These are phyloP conservation scores for barley (Hordeum vulgare) DNA, from an alignment of 176 grass and related monocot genomes.

Conservation along the genomic window DNA sequence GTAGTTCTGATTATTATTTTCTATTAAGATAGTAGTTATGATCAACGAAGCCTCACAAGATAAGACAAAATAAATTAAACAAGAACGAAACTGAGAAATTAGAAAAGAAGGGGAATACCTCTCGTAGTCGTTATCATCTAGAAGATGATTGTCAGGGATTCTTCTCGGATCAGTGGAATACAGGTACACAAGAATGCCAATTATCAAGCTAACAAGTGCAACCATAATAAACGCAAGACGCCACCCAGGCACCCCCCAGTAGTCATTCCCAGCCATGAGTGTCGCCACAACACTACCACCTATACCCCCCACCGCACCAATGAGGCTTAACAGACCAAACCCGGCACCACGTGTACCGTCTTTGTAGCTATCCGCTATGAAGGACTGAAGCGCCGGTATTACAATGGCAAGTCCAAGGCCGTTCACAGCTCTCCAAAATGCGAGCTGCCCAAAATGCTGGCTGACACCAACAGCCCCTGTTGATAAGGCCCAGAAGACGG, in stretches of 20 bases:
- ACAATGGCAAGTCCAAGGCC: constrained; percentile 95
- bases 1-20: neutral
- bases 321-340: constrained; percentile 80
- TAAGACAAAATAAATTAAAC: neutral
- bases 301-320: constrained; percentile 74
- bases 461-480: constrained; percentile 74
- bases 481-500: constrained; percentile 77
- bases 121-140: constrained; percentile 51
- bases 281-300: constrained; percentile 82
- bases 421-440: constrained; percentile 85
- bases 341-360: constrained; percentile 71
- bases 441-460: constrained; percentile 65
- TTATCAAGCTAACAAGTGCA: constrained; percentile 67
- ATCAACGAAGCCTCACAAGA: neutral
- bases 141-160: constrained; percentile 29
- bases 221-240: constrained; percentile 85
- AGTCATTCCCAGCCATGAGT: constrained; percentile 76
- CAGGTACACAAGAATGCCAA: constrained; percentile 68
- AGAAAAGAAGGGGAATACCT: constrained; percentile 35
- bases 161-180: constrained; percentile 85
- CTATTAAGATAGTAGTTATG: neutral
- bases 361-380: constrained; percentile 91
- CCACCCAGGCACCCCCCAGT: constrained; percentile 79
- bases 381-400: constrained; percentile 87
- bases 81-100: neutral